A percentile compares a stretch with the other conserved stretches of the same genome.
phyloP scores from a whole-genome alignment of 2,329 filamentous ascomycete genomes.

The Ceratocystis colombiana region DNA sequence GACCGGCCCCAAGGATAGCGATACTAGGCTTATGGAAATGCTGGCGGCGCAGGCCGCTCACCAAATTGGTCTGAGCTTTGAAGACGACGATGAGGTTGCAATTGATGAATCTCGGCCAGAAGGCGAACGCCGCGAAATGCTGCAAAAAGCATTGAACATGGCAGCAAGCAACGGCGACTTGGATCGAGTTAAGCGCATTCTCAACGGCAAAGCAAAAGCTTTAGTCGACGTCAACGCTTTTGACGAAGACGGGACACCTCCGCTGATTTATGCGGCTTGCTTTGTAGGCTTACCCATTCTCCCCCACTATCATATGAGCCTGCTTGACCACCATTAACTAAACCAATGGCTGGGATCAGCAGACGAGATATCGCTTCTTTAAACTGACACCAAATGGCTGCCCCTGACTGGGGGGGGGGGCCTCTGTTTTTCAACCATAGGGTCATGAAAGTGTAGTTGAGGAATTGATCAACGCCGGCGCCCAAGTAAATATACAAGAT shows the following conservation, averaged over 20 bases:
- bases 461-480: constrained; percentile 72
- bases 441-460: constrained; percentile 84
- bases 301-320: neutral
- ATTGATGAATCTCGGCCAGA: constrained; percentile 62
- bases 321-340: neutral
- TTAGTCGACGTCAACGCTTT: constrained; percentile 77
- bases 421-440: constrained; percentile 35
- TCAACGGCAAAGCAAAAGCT: constrained; percentile 60
- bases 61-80: constrained; percentile 58
- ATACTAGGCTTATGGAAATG: constrained; percentile 88
- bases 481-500: constrained; percentile 84
- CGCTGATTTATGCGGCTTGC: constrained; percentile 93
- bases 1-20: constrained; percentile 59
- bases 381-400: constrained; percentile 20
- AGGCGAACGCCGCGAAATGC: constrained; percentile 63
- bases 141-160: constrained; percentile 87
- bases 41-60: constrained; percentile 86
- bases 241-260: constrained; percentile 92
- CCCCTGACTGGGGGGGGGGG: constrained; percentile 23
- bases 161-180: constrained; percentile 94
- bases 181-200: constrained; percentile 63
- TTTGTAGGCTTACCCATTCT: constrained; percentile 52
- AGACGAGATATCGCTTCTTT: constrained; percentile 19
- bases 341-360: constrained; percentile 5
- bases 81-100: constrained; percentile 71